These are phyloP conservation scores for Populus hybrid DNA, from an alignment of 441 rosid genomes.

Conservation along the genomic window DNA sequence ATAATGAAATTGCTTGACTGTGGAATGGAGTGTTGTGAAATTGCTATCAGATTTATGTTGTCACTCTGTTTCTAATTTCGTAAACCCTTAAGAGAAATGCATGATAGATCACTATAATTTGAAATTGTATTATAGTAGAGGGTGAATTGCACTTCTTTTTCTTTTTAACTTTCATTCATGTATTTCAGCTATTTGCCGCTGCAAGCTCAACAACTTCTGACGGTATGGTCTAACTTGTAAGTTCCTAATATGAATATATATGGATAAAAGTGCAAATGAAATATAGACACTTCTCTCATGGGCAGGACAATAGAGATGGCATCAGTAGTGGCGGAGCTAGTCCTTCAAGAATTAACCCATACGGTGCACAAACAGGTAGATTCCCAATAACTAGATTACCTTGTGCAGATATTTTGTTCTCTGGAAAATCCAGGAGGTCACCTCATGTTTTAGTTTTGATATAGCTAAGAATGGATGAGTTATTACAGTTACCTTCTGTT, in stretches of 20 bases:
- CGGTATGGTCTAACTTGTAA: slow-evolving; percentile 1
- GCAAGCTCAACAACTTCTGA: neutral
- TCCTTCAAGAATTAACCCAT: neutral
- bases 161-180: slow-evolving; percentile 3
- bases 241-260: neutral
- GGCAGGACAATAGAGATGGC: slow-evolving; percentile 7
- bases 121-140: neutral
- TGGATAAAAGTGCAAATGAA: neutral
- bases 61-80: neutral
- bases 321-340: slow-evolving; percentile 6
- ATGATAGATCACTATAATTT: neutral
- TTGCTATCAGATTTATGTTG: neutral
- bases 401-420: slow-evolving; percentile 19
- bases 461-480: neutral
- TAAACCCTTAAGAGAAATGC: neutral
- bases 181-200: slow-evolving; percentile 27
- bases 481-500: neutral
- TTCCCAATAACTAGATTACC: slow-evolving; percentile 11
- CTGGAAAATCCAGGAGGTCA: neutral
- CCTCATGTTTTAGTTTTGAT: slow-evolving; percentile 1
- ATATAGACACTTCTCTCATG: neutral
- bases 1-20: neutral
- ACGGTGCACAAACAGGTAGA: neutral
- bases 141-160: neutral
- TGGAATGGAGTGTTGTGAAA: neutral